These are phyloP conservation scores for Pseudisothecium myosuroides DNA, from an alignment of 225 moss, liverwort and hornwort genomes.

Conservation along the genomic window DNA sequence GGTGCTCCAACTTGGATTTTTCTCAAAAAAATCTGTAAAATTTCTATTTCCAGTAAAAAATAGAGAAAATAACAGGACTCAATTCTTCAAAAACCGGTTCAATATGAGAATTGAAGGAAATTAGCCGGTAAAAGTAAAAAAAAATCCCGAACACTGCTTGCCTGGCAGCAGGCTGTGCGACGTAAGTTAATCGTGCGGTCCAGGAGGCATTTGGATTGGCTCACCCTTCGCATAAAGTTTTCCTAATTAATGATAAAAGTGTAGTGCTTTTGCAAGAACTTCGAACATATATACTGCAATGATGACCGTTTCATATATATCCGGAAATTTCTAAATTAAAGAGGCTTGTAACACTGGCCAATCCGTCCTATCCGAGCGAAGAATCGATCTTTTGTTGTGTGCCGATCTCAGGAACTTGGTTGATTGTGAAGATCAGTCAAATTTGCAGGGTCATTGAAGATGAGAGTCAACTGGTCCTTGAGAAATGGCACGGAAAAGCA, in stretches of 20 bases:
- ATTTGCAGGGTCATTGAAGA: not conserved
- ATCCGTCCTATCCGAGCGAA: not conserved
- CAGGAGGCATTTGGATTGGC: not conserved
- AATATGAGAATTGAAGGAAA: too few species aligned
- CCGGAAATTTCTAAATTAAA: not conserved
- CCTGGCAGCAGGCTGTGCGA: not conserved
- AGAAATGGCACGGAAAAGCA: not conserved
- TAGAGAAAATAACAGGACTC: too few species aligned
- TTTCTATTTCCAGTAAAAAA: too few species aligned
- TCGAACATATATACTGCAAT: too few species aligned
- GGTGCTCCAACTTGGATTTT: too few species aligned
- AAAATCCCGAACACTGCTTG: too few species aligned
- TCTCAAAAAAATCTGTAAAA: too few species aligned
- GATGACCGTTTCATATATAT: not conserved
- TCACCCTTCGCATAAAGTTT: not conserved
- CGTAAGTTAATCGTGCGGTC: not conserved
- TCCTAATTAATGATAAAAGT: not conserved
- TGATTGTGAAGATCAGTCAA: not conserved
- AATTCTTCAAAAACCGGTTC: too few species aligned
- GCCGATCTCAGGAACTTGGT: not conserved
- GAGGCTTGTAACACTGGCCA: not conserved
- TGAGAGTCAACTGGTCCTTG: not conserved
- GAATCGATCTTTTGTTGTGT: not conserved
- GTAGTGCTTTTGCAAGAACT: not conserved
- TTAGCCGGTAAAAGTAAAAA: too few species aligned